Base-by-base conservation (phyloP, 1,139 yeast genomes). In the Yamadazyma sp. region DNA sequence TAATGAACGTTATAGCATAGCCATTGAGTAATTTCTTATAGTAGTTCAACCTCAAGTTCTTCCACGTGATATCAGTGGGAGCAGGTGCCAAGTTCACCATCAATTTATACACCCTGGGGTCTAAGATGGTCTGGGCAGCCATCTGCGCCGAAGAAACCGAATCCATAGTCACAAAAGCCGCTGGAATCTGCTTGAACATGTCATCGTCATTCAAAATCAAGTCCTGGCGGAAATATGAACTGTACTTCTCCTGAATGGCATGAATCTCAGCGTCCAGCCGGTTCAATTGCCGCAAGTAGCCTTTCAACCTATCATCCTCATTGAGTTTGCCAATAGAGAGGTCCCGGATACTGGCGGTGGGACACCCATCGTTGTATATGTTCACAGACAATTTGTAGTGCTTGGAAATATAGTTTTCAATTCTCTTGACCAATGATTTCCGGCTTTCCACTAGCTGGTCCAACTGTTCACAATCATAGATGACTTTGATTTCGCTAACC, bases 131-230 rank as follows among this genome's bases (percentile, higher is more conserved):
- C 53, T 85, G 94, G 0, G 92, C 92, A 2, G 87, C 86, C 87
- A 84, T 83, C 59, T 85, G 94, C 0, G 92, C 92, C 33, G 86
- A 79, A 0, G 92, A 92, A 1, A 84, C 92, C 0, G 88, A 79
- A 47, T 83, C 88, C 92, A 85, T 83, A 1, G 92, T 85, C 6
- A 85, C 76, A 52, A 85, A 85, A 0, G 92, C 92, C 8, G 87
- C 77, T 8, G 87, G 81, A 0, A 86, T 72, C 21, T 59, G 66
- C 29, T 52, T 57, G 45, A 66, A 64, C 28, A 54, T 59, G 2
- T 59, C 60, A 37, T 62, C 61, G 8, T 67, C 61, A 12, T 35
- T 41, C 5, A 46, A 26, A 10, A 49, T 46, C 22, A 46, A 32
- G 17, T 44, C 35, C 15, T 44, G 40, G n/a, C 42, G 39, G 26